Evolutionary conservation across 495 filamentous ascomycete genomes (phyloP).

Genomic region (Aspergillus homomorphus): DNA sequence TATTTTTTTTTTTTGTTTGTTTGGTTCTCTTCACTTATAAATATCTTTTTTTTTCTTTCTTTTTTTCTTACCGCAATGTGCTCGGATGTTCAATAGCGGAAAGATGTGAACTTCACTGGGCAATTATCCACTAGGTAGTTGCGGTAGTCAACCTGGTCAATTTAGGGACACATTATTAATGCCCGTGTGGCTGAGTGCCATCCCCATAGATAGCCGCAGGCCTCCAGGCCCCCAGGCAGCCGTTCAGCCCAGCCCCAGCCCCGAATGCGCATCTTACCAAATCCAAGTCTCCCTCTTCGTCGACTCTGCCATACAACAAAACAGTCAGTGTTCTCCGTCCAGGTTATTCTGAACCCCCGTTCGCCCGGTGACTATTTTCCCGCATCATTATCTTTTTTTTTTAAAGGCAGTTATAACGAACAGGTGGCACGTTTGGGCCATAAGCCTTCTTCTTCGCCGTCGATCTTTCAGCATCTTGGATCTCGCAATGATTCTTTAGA

Average conservation of each 20-base stretch:
- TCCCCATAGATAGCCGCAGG: background rate
- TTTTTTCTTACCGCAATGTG: too few relatives aligned
- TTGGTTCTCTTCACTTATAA: too few relatives aligned
- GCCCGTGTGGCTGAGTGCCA: background rate
- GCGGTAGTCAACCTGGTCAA: too few relatives aligned
- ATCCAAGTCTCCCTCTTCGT: background rate
- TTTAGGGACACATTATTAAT: background rate
- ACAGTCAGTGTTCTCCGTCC: background rate
- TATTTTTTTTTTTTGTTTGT: too few relatives aligned
- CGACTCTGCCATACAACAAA: background rate
- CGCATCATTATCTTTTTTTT: background rate
- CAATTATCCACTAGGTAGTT: too few relatives aligned
- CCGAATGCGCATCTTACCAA: background rate
- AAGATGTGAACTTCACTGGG: too few relatives aligned
- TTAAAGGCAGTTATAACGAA: background rate
- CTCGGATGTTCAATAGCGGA: too few relatives aligned
- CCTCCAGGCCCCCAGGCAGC: background rate
- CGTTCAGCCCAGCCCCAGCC: background rate
- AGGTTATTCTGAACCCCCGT: background rate
- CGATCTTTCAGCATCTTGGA: too few relatives aligned
- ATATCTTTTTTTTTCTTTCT: too few relatives aligned
- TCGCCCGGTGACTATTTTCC: background rate
- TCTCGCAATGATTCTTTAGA: constrained; percentile 16
- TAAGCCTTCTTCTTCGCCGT: too few relatives aligned
- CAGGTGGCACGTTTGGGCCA: background rate